These are phyloP conservation scores for Jackrogersella minutella DNA, from an alignment of 495 filamentous ascomycete species.

Conservation along the genomic window DNA sequence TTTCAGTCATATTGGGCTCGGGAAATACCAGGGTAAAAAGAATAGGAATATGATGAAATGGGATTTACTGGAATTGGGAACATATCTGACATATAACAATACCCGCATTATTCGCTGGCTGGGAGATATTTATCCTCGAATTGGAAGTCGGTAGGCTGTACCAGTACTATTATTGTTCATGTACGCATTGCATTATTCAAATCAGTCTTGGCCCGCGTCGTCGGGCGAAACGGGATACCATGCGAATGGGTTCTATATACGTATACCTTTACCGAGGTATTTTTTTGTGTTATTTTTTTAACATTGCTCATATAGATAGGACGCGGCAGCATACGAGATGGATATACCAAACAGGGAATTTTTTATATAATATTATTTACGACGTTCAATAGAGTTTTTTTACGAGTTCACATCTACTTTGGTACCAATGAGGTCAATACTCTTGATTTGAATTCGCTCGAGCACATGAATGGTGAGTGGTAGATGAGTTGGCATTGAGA, in stretches of 20 bases:
- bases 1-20: constrained; percentile 24
- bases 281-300: background rate
- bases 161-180: constrained; percentile 32
- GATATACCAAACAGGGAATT: constrained; percentile 37
- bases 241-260: constrained; percentile 17
- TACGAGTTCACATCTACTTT: background rate
- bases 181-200: constrained; percentile 32
- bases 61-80: constrained; percentile 29
- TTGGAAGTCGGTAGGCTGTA: constrained; percentile 36
- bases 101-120: constrained; percentile 28
- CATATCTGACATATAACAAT: constrained; percentile 26
- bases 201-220: constrained; percentile 3
- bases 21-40: constrained; percentile 36
- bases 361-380: constrained; percentile 5
- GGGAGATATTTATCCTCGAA: constrained; percentile 22
- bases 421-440: too few relatives aligned
- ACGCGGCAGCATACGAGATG: constrained; percentile 30
- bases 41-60: constrained; percentile 30
- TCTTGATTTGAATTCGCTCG: too few relatives aligned
- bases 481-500: background rate
- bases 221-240: constrained; percentile 10
- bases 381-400: constrained; percentile 18
- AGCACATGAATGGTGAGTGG: too few relatives aligned
- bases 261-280: constrained; percentile 12
- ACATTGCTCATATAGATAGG: constrained; percentile 29